Evolutionary conservation across 257 asterid genomes (phyloP).

Genomic region (Gynochthodes officinalis): DNA sequence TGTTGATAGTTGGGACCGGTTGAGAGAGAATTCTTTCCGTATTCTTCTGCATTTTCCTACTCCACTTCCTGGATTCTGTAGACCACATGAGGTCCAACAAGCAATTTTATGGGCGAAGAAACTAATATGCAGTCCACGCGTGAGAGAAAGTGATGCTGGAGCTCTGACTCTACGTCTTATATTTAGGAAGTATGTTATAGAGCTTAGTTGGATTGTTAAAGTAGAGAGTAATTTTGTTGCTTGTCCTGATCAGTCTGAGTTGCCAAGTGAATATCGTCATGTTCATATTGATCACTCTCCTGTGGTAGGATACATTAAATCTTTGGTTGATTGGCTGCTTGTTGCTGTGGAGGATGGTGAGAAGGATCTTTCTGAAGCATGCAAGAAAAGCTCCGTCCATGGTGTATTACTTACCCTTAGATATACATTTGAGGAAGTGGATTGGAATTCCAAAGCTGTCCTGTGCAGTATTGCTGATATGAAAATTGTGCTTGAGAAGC

Average conservation of each 20-base stretch:
- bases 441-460: slow-evolving; percentile 64
- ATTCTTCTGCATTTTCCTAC: slow-evolving; percentile 79
- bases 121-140: slow-evolving; percentile 91
- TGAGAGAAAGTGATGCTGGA: slow-evolving; percentile 98
- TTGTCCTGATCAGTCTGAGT: slow-evolving; percentile 28
- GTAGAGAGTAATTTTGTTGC: slow-evolving; percentile 51
- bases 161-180: slow-evolving; percentile 85
- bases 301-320: slow-evolving; percentile 54
- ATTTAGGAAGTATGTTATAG: slow-evolving; percentile 83
- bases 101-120: slow-evolving; percentile 86
- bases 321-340: slow-evolving; percentile 84
- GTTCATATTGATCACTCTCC: slow-evolving; percentile 37
- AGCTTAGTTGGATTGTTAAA: slow-evolving; percentile 65
- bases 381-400: slow-evolving; percentile 87
- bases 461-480: slow-evolving; percentile 40
- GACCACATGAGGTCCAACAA: slow-evolving; percentile 49
- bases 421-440: slow-evolving; percentile 90
- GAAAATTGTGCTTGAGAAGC: slow-evolving; percentile 62
- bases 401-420: slow-evolving; percentile 89
- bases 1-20: slow-evolving; percentile 93
- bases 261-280: slow-evolving; percentile 30
- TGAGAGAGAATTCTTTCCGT: slow-evolving; percentile 72
- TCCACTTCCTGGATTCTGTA: slow-evolving; percentile 81
- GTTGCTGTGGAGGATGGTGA: slow-evolving; percentile 82
- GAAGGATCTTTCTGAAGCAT: slow-evolving; percentile 78